phyloP scores from a whole-genome alignment of 257 asterid genomes.

The Datura wrightii region DNA sequence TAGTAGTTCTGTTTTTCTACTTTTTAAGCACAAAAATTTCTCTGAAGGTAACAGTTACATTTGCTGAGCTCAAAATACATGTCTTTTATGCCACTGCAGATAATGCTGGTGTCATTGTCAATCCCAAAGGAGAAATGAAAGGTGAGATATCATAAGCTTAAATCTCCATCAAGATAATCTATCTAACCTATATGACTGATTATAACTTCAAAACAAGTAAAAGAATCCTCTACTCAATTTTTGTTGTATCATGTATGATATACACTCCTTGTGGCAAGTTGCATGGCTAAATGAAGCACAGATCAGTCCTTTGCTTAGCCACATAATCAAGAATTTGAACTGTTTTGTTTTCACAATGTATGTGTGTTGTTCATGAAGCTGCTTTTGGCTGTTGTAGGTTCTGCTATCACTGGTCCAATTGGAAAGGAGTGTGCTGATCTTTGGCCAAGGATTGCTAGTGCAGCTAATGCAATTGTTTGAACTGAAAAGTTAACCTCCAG shows the following conservation, averaged over 20 bases:
- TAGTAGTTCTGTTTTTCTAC: neutral
- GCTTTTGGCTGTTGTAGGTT: slow-evolving; percentile 31
- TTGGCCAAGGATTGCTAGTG: slow-evolving; percentile 67
- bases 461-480: slow-evolving; percentile 49
- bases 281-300: neutral
- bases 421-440: slow-evolving; percentile 64
- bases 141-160: slow-evolving; percentile 34
- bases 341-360: neutral
- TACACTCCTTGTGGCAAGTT: neutral
- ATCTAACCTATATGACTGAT: neutral
- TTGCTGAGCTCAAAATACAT: neutral
- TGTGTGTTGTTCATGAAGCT: neutral
- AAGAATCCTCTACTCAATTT: neutral
- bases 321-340: slow-evolving; percentile 1
- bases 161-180: neutral
- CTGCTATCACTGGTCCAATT: slow-evolving; percentile 62
- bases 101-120: slow-evolving; percentile 66
- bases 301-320: neutral
- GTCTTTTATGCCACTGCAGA: slow-evolving; percentile 37
- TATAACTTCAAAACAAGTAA: too few species aligned
- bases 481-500: neutral
- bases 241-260: neutral
- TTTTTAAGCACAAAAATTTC: neutral
- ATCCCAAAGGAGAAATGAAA: slow-evolving; percentile 70
- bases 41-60: neutral